phyloP scores from a whole-genome alignment of 2,329 filamentous ascomycete genomes.

The Claviceps sp. region DNA sequence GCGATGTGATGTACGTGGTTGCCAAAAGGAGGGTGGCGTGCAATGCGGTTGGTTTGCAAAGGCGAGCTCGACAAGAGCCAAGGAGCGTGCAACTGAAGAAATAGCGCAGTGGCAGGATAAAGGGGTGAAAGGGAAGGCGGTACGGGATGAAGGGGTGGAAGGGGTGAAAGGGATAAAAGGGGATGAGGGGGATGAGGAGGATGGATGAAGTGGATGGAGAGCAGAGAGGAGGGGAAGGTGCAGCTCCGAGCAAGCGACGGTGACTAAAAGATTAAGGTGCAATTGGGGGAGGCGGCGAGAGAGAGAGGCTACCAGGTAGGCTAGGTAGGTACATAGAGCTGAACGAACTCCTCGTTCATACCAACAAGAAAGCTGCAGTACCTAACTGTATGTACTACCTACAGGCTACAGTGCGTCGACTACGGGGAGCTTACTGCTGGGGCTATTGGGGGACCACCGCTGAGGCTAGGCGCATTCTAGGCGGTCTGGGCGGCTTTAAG shows the following conservation, averaged over 20 bases:
- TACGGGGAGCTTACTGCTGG: too few relatives aligned
- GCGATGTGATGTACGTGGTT: slow-evolving; percentile 15
- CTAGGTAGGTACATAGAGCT: not conserved
- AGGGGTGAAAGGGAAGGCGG: slow-evolving; percentile 27
- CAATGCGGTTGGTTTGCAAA: slow-evolving; percentile 12
- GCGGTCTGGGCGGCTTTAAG: not conserved
- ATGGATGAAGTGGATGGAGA: slow-evolving; percentile 30
- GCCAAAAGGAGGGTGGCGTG: slow-evolving; percentile 24
- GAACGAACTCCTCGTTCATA: not conserved
- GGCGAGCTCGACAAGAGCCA: slow-evolving; percentile 20
- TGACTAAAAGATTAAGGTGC: slow-evolving; percentile 13
- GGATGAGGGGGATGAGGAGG: slow-evolving; percentile 11
- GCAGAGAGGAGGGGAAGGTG: slow-evolving; percentile 15
- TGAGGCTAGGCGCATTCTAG: too few relatives aligned
- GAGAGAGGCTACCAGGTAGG: not conserved
- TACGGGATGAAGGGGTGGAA: slow-evolving; percentile 29
- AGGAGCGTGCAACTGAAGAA: slow-evolving; percentile 22
- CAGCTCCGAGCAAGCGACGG: slow-evolving; percentile 19
- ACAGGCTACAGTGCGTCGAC: too few relatives aligned
- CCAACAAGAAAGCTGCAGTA: too few relatives aligned
- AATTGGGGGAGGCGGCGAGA: not conserved
- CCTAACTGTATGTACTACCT: too few relatives aligned
- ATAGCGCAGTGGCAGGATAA: slow-evolving; percentile 20
- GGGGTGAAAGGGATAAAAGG: not conserved
- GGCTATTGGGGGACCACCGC: too few relatives aligned